Base-by-base conservation (phyloP, 345 rosid genomes). In the Hibiscus mutabilis region DNA sequence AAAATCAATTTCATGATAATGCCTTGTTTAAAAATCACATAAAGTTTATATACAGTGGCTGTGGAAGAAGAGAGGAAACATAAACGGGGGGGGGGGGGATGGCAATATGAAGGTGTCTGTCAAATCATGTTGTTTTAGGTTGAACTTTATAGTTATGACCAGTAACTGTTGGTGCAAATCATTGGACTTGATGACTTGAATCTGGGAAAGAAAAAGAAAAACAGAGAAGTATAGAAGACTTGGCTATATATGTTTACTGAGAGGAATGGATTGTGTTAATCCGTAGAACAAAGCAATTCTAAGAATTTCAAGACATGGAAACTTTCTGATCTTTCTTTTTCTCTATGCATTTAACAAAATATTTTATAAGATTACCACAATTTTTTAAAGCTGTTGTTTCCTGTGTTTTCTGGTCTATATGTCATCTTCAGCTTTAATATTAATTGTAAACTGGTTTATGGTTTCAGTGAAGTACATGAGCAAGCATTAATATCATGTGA, bases 401-500 rank as follows among this genome's bases (percentile, higher is more conserved):
- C 19, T 3, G 53, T 42, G 4, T 11, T 11, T 62, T 44, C 42
- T 58, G 22, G 69, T 68, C 37, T 68, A 47, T 60, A 25, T 68
- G 42, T 60, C 33, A 13, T 47, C 60, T 35, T 51, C 56, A 59
- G 59, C 69, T 53, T 53, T 37, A 61, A 31, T 63, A 1, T 77
- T 52, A 70, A 49, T 71, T 65, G 47, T 76, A 42, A 74, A 74
- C 55, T 82, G 78, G 62, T 74, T 51, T 63, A 76, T 79, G 72
- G 59, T 74, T 84, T 74, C 90, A 95, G 99, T 77, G 98, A 90
- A 82, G 99, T 92, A 73, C 96, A 92, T 47, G 99, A 95, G 81
- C 99, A 95, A 81, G 97, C 98, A 55, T 62, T 90, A 69, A 63
- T 81, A 71, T 85, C 86, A 19, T 95, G 97, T 80, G 91, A 88